These are phyloP conservation scores for Ascosphaera apis DNA, from an alignment of 2,329 filamentous ascomycete species.

Conservation along the genomic window DNA sequence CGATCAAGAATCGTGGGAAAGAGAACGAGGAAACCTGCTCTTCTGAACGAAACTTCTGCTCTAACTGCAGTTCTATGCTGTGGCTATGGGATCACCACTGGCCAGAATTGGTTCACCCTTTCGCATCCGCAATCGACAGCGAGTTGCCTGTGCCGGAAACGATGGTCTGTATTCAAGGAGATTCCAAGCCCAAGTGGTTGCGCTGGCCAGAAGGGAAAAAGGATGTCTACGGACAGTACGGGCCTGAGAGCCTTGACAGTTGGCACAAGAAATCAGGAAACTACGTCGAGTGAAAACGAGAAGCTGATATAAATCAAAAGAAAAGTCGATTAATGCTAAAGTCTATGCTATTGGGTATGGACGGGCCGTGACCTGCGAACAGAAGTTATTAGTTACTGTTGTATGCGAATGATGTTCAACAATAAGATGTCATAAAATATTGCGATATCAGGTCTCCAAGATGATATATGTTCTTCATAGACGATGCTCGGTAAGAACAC, in stretches of 20 bases:
- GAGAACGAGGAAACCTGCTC: conserved; percentile 15
- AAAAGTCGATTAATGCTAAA: background rate
- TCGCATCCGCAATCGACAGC: conserved; percentile 26
- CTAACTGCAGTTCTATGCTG: conserved; percentile 24
- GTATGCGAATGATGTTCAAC: too few species aligned
- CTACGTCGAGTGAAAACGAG: conserved; percentile 12
- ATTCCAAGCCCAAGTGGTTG: conserved; percentile 24
- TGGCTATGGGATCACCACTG: conserved; percentile 26
- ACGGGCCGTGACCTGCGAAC: background rate
- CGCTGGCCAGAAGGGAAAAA: conserved; percentile 27
- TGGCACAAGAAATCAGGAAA: conserved; percentile 23
- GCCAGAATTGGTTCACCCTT: conserved; percentile 27
- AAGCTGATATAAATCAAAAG: background rate
- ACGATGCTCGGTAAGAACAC: conserved; percentile 39
- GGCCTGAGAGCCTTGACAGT: conserved; percentile 18
- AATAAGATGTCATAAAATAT: background rate
- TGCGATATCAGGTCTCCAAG: conserved; percentile 39
- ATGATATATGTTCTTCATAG: conserved; percentile 38
- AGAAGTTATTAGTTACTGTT: background rate
- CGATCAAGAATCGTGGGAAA: conserved; percentile 21
- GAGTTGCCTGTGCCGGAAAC: conserved; percentile 21
- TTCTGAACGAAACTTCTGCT: conserved; percentile 25
- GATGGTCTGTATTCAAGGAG: conserved; percentile 23
- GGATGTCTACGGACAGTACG: conserved; percentile 17
- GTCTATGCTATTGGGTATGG: conserved; percentile 1